These are phyloP conservation scores for Beauveria sp. DNA, from an alignment of 2,329 filamentous ascomycete genomes.

Conservation along the genomic window DNA sequence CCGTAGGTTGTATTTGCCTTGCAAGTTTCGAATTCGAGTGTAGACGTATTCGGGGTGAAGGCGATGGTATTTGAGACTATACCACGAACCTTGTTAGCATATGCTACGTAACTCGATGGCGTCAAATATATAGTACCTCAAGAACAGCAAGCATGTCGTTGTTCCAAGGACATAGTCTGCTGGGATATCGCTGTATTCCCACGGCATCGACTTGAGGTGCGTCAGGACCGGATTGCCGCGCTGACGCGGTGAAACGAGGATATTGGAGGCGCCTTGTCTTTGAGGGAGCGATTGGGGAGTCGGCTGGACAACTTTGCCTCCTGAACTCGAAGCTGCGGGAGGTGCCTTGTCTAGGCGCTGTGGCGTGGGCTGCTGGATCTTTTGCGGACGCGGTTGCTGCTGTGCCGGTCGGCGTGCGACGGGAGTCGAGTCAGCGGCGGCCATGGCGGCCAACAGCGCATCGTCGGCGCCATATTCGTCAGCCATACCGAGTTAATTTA, in stretches of 20 bases:
- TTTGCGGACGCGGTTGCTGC: slow-evolving; percentile 35
- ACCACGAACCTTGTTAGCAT: slow-evolving; percentile 4
- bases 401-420: slow-evolving; percentile 18
- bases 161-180: slow-evolving; percentile 84
- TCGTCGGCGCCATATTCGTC: slow-evolving; percentile 53
- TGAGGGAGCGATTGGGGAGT: slow-evolving; percentile 77
- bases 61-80: slow-evolving; percentile 85
- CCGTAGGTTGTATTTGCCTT: slow-evolving; percentile 78
- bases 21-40: slow-evolving; percentile 76
- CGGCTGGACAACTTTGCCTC: slow-evolving; percentile 67
- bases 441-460: slow-evolving; percentile 48
- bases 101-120: background rate
- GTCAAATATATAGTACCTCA: slow-evolving; percentile 42
- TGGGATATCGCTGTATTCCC: slow-evolving; percentile 97
- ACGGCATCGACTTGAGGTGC: slow-evolving; percentile 71
- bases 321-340: slow-evolving; percentile 20
- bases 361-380: slow-evolving; percentile 40
- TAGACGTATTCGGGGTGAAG: slow-evolving; percentile 98
- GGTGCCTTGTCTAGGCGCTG: slow-evolving; percentile 48
- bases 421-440: slow-evolving; percentile 34
- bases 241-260: slow-evolving; percentile 84
- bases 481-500: slow-evolving; percentile 29
- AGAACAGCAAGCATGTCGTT: slow-evolving; percentile 85
- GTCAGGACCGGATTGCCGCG: slow-evolving; percentile 91
- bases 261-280: slow-evolving; percentile 59